Base-by-base conservation (phyloP, 75 land plant species). In the Picea sitchensis region DNA sequence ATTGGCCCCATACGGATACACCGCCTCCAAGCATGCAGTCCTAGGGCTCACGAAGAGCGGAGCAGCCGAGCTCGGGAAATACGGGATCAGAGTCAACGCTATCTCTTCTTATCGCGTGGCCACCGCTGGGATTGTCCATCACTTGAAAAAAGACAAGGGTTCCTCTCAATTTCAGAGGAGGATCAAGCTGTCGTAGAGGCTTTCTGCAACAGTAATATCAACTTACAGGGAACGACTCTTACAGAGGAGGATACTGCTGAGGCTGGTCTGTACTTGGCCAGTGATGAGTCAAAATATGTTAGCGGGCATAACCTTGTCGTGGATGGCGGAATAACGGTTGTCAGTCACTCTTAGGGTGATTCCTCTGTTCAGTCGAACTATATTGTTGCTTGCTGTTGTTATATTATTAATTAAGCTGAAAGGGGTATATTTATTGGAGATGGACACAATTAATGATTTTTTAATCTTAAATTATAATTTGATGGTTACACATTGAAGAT, bases 51-150 rank as follows among this genome's bases (percentile, higher is more conserved):
- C 67, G 6, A 79, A 79, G 31, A 56, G 15, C 9, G 79, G 67
- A 3, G 81, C 83, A 62, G 58, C 36, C 14, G 83, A 81, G 80
- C 61, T 81, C 12, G 80, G 78, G 32, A 61, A 80, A 36, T 4
- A 5, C 17, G 83, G 83, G 15, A 78, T 81, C 31, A 15, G 73
- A 21, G 83, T 81, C 5, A 81, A 81, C 13, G 34, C 15, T 26
- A 14, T 81, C 67, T 76, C 80, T 1, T 81, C 83, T 13, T 51
- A 51, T 51, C 56, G 56, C 56, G 56, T 23, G 21, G 64, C 23
- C 2, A 62, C 64, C 3, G 2, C 8, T 62, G 2, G 0, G 23
- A 13, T 62, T 7, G 64, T 62, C 64, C 7, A 23, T 2, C 23
- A 62, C 26, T 23, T 62, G 30, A n/a, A 62, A 17, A 62, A 62